These are phyloP conservation scores for Elaphomyces granulatus DNA, from an alignment of 495 filamentous ascomycete genomes.

Conservation along the genomic window DNA sequence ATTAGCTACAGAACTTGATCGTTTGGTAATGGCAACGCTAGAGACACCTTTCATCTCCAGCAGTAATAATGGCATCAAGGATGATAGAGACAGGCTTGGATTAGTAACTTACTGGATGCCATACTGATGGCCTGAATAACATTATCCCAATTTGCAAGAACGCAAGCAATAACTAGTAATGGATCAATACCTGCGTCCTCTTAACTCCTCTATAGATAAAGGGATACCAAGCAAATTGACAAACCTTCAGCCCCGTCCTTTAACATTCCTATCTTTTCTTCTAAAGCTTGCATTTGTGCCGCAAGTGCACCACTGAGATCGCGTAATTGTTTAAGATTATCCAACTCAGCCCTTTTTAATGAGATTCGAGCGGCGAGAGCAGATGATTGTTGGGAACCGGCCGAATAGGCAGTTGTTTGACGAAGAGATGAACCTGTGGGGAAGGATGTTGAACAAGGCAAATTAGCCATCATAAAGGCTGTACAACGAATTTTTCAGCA, in stretches of 20 bases:
- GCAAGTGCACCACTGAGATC: slow-evolving; percentile 81
- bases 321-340: slow-evolving; percentile 72
- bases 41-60: background rate
- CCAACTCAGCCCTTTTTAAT: slow-evolving; percentile 86
- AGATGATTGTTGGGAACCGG: slow-evolving; percentile 55
- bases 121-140: slow-evolving; percentile 88
- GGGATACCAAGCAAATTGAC: slow-evolving; percentile 4
- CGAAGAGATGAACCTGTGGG: slow-evolving; percentile 21
- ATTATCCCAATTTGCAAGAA: slow-evolving; percentile 92
- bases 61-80: background rate
- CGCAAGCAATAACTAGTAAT: slow-evolving; percentile 66
- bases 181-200: too few species aligned
- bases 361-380: slow-evolving; percentile 74
- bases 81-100: background rate
- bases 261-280: slow-evolving; percentile 74
- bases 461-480: slow-evolving; percentile 43
- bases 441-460: slow-evolving; percentile 35
- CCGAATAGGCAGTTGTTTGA: slow-evolving; percentile 21
- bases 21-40: slow-evolving; percentile 3
- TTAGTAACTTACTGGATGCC: slow-evolving; percentile 63
- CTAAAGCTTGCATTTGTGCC: slow-evolving; percentile 77
- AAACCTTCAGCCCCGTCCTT: slow-evolving; percentile 87
- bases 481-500: too few species aligned
- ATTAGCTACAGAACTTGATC: slow-evolving; percentile 1
- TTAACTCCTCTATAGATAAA: slow-evolving; percentile 1